Evolutionary conservation across 768 basidiomycete genomes (phyloP).

Genomic region (Kondoa subrosea): DNA sequence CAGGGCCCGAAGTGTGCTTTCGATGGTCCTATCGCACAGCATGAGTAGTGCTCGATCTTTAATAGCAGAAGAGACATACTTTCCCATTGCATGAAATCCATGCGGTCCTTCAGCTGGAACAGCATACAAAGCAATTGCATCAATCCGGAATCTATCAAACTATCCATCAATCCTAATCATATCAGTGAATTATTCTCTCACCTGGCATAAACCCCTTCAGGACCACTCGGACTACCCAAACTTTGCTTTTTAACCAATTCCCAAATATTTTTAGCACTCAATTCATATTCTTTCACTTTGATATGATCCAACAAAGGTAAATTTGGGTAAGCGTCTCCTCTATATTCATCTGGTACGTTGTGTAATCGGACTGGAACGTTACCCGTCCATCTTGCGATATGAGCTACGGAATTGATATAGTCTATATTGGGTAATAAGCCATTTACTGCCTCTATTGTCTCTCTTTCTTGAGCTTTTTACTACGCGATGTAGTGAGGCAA

Average conservation of each 20-base stretch:
- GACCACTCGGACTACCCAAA: conserved; percentile 62
- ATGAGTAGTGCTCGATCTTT: conserved; percentile 8
- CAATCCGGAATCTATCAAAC: conserved; percentile 62
- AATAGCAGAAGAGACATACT: conserved; percentile 38
- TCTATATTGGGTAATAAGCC: conserved; percentile 94
- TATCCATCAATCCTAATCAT: background rate
- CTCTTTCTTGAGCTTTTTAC: background rate
- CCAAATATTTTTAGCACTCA: conserved; percentile 49
- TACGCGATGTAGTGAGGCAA: background rate
- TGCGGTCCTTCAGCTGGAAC: conserved; percentile 78
- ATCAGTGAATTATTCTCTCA: conserved; percentile 31
- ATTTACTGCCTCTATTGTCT: conserved; percentile 65
- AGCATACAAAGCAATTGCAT: conserved; percentile 79
- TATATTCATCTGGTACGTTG: conserved; percentile 39
- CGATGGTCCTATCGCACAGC: conserved; percentile 42
- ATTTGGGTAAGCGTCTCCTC: background rate
- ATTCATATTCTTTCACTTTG: conserved; percentile 12
- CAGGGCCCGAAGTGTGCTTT: conserved; percentile 71
- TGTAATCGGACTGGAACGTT: conserved; percentile 66
- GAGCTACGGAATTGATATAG: conserved; percentile 63
- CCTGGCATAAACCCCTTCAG: conserved; percentile 81
- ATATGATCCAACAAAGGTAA: background rate
- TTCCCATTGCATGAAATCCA: conserved; percentile 82
- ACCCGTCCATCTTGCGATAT: conserved; percentile 38
- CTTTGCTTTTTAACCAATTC: conserved; percentile 59